These are phyloP conservation scores for Arabis hirsuta DNA, from an alignment of 345 rosid species.

Conservation along the genomic window DNA sequence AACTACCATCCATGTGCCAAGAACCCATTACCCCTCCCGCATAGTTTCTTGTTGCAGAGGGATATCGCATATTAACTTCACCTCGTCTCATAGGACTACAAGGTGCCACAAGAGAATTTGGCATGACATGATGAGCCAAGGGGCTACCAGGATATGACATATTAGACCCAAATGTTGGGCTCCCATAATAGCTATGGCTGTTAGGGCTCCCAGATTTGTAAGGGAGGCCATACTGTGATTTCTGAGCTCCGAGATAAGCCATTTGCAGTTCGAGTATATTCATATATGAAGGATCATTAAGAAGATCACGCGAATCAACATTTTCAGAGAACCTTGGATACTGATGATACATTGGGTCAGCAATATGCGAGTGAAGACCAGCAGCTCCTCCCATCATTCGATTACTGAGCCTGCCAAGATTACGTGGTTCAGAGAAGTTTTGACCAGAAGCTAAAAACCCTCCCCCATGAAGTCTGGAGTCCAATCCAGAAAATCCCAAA, in stretches of 20 bases:
- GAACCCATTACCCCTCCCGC: conserved; percentile 59
- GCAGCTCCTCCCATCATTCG: conserved; percentile 53
- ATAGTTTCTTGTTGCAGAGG: conserved; percentile 56
- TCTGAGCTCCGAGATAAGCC: conserved; percentile 71
- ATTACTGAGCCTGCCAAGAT: conserved; percentile 50
- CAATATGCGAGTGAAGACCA: conserved; percentile 56
- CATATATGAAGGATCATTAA: conserved; percentile 58
- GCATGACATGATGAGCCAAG: conserved; percentile 59
- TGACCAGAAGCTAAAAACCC: conserved; percentile 56
- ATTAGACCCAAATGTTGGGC: conserved; percentile 57
- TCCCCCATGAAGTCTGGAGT: conserved; percentile 67
- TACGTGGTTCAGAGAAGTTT: conserved; percentile 51
- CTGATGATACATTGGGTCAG: conserved; percentile 71
- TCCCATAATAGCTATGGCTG: conserved; percentile 63
- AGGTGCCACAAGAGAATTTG: conserved; percentile 58
- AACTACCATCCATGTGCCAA: conserved; percentile 61
- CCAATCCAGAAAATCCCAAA: conserved; percentile 63
- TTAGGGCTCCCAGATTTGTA: conserved; percentile 61
- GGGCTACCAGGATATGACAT: conserved; percentile 77
- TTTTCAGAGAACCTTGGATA: conserved; percentile 61
- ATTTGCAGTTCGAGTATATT: conserved; percentile 67
- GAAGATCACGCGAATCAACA: conserved; percentile 56
- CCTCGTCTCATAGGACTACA: conserved; percentile 62
- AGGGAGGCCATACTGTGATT: conserved; percentile 59
- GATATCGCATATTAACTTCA: conserved; percentile 58